These are phyloP conservation scores for Aureobasidium vineae DNA, from an alignment of 2,329 filamentous ascomycete species.

Conservation along the genomic window DNA sequence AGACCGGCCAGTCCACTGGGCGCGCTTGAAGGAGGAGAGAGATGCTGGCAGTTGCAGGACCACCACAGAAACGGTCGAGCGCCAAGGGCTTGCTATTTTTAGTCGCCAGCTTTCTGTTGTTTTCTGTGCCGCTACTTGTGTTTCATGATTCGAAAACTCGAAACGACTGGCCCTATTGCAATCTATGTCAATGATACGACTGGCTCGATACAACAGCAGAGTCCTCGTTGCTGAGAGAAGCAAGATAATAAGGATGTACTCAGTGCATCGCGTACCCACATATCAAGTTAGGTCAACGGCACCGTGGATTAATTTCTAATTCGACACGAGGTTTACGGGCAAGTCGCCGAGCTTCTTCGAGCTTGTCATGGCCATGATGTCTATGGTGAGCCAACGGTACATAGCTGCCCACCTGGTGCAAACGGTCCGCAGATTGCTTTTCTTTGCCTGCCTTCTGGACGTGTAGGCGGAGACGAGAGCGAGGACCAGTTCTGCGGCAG, in stretches of 20 bases:
- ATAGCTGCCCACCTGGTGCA: conserved; percentile 7
- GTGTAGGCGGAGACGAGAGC: not conserved
- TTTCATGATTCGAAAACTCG: conserved; percentile 10
- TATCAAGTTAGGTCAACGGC: conserved; percentile 18
- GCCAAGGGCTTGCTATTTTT: conserved; percentile 22
- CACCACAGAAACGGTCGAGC: conserved; percentile 20
- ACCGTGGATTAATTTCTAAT: conserved; percentile 16
- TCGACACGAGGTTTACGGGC: conserved; percentile 9
- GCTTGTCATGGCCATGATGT: not conserved
- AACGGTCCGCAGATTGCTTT: conserved; percentile 11
- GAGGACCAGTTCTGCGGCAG: not conserved
- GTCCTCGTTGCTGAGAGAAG: not conserved
- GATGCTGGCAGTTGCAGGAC: conserved; percentile 2
- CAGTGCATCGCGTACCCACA: not conserved
- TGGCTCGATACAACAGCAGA: not conserved
- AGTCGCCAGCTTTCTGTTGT: not conserved
- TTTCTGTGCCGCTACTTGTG: conserved; percentile 10
- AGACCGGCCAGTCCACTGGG: conserved; percentile 2
- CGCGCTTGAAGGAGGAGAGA: conserved; percentile 19
- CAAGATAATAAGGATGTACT: not conserved
- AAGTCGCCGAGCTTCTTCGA: conserved; percentile 5
- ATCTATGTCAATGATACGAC: too few relatives aligned
- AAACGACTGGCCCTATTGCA: conserved; percentile 13
- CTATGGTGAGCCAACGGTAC: not conserved
- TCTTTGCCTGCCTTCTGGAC: not conserved